Evolutionary conservation across 2,329 filamentous ascomycete species (phyloP), one percentile per base, ranked within the genome.

Genomic region (Neofusicoccum sp.): DNA sequence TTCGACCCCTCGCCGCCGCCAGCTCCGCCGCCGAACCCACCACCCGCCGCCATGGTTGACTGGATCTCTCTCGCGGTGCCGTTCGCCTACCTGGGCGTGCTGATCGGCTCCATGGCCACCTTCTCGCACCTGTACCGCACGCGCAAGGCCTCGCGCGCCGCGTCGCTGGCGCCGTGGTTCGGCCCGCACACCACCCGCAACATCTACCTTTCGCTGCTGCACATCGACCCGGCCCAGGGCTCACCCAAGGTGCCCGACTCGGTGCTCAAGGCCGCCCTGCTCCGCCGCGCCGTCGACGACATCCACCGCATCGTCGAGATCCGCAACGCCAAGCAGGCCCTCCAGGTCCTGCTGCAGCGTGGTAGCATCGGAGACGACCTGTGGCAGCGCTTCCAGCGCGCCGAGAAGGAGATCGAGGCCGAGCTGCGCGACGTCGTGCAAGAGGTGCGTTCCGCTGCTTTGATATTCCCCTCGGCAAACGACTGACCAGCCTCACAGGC

Each of bases 401-500:
- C 94, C 0, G 95, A 99, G 85, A 93, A 96, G 81, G 95, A 99
- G 79, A 96, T 98, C 83, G 93, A 99, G 80, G 92, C 93, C 69
- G 95, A 99, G 79, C 83, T 99, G 66, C 87, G 92, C 71, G 95
- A 99, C 78, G 94, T 98, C 29, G 93, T 98, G 37, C 86, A 88
- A 70, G 94, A 98, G 88, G 93, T 96, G 77, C 66, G 84, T 70
- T 41, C 5, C 22, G 4, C 33, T 29, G 31, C 22, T 2, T 6
- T 36, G 8, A 11, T 33, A 11, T 14, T 8, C 34, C 3, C 49
- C 12, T 12, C 6, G 14, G 22, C 8, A 22, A 11, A 4, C 7
- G 8, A 59, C 67, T 75, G 65, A 75, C 63, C 28, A 44, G 41
- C 41, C 6, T 16, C 6, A 12, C 68, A 97, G 92, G 95, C 96